Percentiles rank a stretch among this genome's conserved stretches.
Conservation (phyloP, 2,329 filamentous ascomycete genomes). For the Cladophialophora immunda region DNA sequence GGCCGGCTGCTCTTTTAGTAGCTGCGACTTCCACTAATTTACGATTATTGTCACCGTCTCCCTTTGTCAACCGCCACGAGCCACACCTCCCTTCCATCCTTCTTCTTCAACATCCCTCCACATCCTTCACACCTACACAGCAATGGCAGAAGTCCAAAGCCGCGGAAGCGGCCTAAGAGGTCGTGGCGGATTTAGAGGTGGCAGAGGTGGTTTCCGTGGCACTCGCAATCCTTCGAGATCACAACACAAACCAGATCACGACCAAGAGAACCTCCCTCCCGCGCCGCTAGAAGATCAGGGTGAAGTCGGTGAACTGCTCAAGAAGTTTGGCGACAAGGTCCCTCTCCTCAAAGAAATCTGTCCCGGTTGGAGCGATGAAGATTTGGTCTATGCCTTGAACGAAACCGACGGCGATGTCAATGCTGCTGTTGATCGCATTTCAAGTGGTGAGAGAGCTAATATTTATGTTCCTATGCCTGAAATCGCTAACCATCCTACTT, state of each 20-base stretch:
- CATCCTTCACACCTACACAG: slow-evolving; percentile 49
- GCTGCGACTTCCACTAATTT: slow-evolving; percentile 37
- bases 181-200: slow-evolving; percentile 39
- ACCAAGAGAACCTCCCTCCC: slow-evolving; percentile 67
- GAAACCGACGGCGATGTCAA: slow-evolving; percentile 67
- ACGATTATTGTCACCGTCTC: slow-evolving; percentile 30
- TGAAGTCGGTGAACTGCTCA: slow-evolving; percentile 91
- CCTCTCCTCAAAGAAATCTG: slow-evolving; percentile 90
- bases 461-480: neutral
- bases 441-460: slow-evolving; percentile 52
- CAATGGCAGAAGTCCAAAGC: slow-evolving; percentile 94
- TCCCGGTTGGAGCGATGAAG: slow-evolving; percentile 92
- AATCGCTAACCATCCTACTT: slow-evolving; percentile 5
- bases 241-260: slow-evolving; percentile 75
- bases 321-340: slow-evolving; percentile 82
- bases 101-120: slow-evolving; percentile 27
- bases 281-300: slow-evolving; percentile 79
- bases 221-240: slow-evolving; percentile 64
- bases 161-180: slow-evolving; percentile 73
- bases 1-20: slow-evolving; percentile 29
- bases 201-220: slow-evolving; percentile 84
- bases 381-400: slow-evolving; percentile 90
- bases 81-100: slow-evolving; percentile 17
- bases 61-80: slow-evolving; percentile 23
- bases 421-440: slow-evolving; percentile 60